Evolutionary conservation across 2,329 filamentous ascomycete species (phyloP), one percentile per base, ranked within the genome.

Genomic region (Grosmannia clavigera): DNA sequence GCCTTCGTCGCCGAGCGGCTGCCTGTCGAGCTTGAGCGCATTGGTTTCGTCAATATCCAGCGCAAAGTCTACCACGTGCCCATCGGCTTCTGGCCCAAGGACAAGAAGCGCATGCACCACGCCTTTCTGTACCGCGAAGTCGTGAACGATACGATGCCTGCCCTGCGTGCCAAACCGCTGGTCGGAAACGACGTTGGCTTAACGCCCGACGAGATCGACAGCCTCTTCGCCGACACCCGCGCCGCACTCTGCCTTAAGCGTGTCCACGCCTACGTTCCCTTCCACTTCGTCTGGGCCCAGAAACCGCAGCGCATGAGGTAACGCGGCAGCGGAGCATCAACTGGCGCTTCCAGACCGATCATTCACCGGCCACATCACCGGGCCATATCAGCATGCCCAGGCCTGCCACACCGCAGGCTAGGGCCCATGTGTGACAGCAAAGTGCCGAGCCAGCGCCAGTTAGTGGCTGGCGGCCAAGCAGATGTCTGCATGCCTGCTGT

Each of bases 1-100:
- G 65, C 67, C 56, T 59, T 67, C 65, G 61, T 69, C 58, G 51
- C 66, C 66, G 55, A 67, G 35, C 55, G 69, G 3, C 64, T 79
- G 11, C 68, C 69, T 14, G 64, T 65, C 1, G 60, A 67, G 5
- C 69, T 78, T 5, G 67, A 70, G 46, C 64, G 65, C 0, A 69
- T 74, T 1, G 78, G 78, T 29, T 80, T 79, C 65, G 66, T 68
- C 52, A 73, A 75, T 62, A 70, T 79, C 25, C 70, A 72, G 19
- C 67, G 70, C 51, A 69, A 72, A 51, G 69, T 72, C 12, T 73
- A 72, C 61, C 75, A 77, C 64, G 69, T 77, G 1, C 76, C 77
- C 16, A 69, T 79, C 38, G 76, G 76, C 3, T 69, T 72, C 11
- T 80, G 77, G 78, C 67, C 76, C 16, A 68, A 67, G 40, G 74